Base-by-base conservation (phyloP, 805 yeast genomes). In the Vanderwaltozyma tropicalis region DNA sequence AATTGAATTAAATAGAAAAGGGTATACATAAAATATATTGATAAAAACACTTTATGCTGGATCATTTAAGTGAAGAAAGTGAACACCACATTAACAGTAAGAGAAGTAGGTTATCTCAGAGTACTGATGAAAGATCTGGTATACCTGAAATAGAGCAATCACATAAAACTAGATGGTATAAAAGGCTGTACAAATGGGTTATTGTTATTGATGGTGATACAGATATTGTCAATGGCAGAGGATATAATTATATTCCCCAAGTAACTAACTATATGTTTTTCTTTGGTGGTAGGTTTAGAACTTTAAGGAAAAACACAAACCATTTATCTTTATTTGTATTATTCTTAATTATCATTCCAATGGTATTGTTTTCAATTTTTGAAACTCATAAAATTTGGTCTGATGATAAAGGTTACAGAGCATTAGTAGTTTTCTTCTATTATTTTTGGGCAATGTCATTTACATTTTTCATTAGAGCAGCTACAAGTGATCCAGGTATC, bases 401-500 rank as follows among this genome's bases (percentile, higher is more conserved):
- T 37, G 42, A 41, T 1, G 19, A 30, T 4, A 34, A 32, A 9
- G 57, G 56, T 19, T 48, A 46, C 35, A 51, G 46, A 21, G 35
- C 42, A 2, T 34, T 53, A 28, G 78, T 76, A 4, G 62, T 82
- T 0, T 35, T 77, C 3, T 77, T 78, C 45, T 57, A 70, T 15
- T 83, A 83, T 48, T 50, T 72, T 28, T 78, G 82, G 81, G 33
- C 65, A 4, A 49, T 74, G 29, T 52, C 74, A 2, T n/a, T 74
- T 1, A 34, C 55, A 3, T 69, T 75, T 36, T 74, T 76, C 42
- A 39, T 78, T 7, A 67, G 59, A 39, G 78, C 80, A 0, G 67
- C 81, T 0, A 62, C 73, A 2, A 56, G 70, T 10, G 94, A 84
- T 47, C 84, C 94, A 0, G 94, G 94, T 0, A 56, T 69, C 1